Evolutionary conservation across 2,329 filamentous ascomycete genomes (phyloP), one percentile per base, ranked within the genome.

Genomic region (Xylaria digitata): DNA sequence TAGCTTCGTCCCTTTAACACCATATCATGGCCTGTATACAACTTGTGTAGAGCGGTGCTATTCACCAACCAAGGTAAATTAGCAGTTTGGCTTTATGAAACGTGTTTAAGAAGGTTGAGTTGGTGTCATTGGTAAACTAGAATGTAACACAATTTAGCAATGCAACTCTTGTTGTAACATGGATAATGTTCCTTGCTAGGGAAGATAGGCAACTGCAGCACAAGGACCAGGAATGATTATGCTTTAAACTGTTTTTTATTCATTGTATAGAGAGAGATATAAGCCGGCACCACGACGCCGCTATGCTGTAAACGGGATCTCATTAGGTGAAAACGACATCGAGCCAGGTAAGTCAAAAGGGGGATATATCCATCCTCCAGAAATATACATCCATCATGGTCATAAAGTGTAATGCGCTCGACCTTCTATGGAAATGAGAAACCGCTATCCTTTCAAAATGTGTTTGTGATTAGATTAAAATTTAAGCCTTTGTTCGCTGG

Each of bases 401-500:
- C 50, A 43, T 63, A 34, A 63, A 37, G 32, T 23, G 26, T 15
- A 9, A 54, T 40, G 40, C 40, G 21, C 32, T 30, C 40, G 21
- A 23, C 46, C 30, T 19, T 23, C 48, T 37, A 37, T 37, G 2
- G 11, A 48, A 26, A 45, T 11, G 42, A 50, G 34, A 45, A 45
- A 50, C 52, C 54, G 19, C 34, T 37, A 15, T 34, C 30, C 11
- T 37, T 37, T 8, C 34, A 37, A 53, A 17, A 30, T 30, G 23
- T 45, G 13, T 23, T 48, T 21, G 26, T 42, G 40, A 34, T 46
- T 49, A 30, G 34, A 50, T 55, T 55, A 55, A 13, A 37, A 40
- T 15, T 59, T 70, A 70, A 42, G 54, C 67, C 79, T 86, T 85
- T 74, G 82, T 82, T 66, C 91, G 85, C 86, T 96, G 88, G 68